Conservation (phyloP, 805 yeast species). For the Candida manassasensis region DNA sequence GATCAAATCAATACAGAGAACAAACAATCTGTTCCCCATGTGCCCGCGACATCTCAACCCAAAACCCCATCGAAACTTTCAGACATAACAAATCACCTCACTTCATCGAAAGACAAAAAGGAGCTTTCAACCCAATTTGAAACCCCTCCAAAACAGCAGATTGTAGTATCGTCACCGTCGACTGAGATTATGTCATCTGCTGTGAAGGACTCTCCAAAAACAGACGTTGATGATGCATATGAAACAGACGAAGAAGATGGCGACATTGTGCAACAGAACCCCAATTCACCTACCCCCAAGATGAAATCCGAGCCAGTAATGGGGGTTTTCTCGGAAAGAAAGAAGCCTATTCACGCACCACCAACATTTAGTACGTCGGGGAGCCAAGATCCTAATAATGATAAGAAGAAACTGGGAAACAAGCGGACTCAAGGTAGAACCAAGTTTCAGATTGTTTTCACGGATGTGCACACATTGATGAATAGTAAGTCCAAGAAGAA, state of each 20-base stretch:
- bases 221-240: slow-evolving; percentile 5
- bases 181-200: slow-evolving; percentile 38
- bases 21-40: slow-evolving; percentile 8
- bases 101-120: slow-evolving; percentile 4
- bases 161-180: slow-evolving; percentile 35
- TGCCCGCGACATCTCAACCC: slow-evolving; percentile 7
- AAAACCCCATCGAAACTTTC: slow-evolving; percentile 32
- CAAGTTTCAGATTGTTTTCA: slow-evolving; percentile 43
- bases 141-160: slow-evolving; percentile 33
- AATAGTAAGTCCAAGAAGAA: slow-evolving; percentile 15
- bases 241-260: slow-evolving; percentile 8
- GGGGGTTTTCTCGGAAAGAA: slow-evolving; percentile 35
- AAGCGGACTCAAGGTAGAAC: slow-evolving; percentile 24
- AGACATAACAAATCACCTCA: slow-evolving; percentile 20
- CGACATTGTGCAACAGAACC: slow-evolving; percentile 6
- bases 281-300: slow-evolving; percentile 23
- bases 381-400: not conserved
- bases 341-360: slow-evolving; percentile 7
- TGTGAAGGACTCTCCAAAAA: slow-evolving; percentile 12
- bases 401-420: slow-evolving; percentile 3
- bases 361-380: not conserved
- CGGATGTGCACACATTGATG: slow-evolving; percentile 33
- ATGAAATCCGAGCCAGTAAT: slow-evolving; percentile 27
- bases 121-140: slow-evolving; percentile 12
- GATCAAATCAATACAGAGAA: slow-evolving; percentile 15